Evolutionary conservation across 305 asterid species (phyloP), one percentile per base, ranked within the genome.

Genomic region (Withania somnifera): DNA sequence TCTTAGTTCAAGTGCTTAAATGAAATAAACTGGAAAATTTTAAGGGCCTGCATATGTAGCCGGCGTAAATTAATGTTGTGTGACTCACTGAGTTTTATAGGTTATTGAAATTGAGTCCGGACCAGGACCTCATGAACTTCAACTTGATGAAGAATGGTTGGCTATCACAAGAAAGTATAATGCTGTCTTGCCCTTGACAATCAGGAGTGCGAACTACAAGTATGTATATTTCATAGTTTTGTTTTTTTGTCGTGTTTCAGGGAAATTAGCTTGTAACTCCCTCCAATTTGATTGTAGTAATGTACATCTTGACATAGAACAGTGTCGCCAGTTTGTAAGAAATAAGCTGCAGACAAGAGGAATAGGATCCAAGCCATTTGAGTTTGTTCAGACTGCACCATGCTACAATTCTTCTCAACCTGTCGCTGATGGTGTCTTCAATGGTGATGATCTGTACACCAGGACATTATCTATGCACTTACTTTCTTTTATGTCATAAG

Each of bases 91-190:
- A 22, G 82, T 30, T 79, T 86, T 81, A 64, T 85, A 96, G 98
- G 87, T 96, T 82, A 50, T 96, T 52, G 98, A 96, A 60, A 87
- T 96, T 79, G 97, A 94, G 81, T 93, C 98, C 15, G 95, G 84
- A 56, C 64, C 93, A 34, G 98, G 98, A 79, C 99, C 98, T 6
- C 83, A 87, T 80, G 94, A 92, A 86, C 88, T 96, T 82, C 97
- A 92, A 52, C 93, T 90, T 83, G 99, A 96, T 87, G 99, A 96
- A 89, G 98, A 96, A 85, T 96, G 99, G 98, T 92, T 87, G 77
- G 85, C 86, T 38, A 89, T 86, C 83, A 96, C 98, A 22, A 91
- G 85, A 89, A 92, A 88, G 89, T 93, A 90, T 79, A 94, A 91
- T 80, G 86, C 92, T 60, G 79, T 89, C 78, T 90, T 96, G 73